A percentile compares a stretch with the other conserved stretches of the same genome.
These are phyloP conservation scores for Microcos paniculata DNA, from an alignment of 345 rosid species.

Conservation along the genomic window DNA sequence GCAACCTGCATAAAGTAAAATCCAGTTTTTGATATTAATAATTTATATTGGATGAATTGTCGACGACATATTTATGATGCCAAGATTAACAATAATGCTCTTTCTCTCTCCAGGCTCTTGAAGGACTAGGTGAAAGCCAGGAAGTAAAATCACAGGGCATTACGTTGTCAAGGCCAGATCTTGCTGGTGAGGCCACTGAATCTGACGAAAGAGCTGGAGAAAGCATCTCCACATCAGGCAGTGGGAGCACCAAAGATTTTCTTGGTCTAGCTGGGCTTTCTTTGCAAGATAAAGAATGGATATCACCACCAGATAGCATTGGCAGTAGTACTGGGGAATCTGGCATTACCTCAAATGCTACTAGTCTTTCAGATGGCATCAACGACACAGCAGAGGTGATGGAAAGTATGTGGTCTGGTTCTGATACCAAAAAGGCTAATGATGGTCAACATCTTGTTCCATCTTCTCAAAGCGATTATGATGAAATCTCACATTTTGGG, in stretches of 20 bases:
- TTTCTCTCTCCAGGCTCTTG: slow-evolving; percentile 57
- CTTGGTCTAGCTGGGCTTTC: slow-evolving; percentile 34
- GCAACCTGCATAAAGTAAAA: slow-evolving; percentile 79
- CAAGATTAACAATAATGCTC: not conserved
- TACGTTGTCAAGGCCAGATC: slow-evolving; percentile 50
- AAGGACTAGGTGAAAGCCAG: slow-evolving; percentile 71
- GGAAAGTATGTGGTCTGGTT: slow-evolving; percentile 27
- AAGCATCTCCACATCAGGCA: slow-evolving; percentile 38
- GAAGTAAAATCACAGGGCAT: slow-evolving; percentile 57
- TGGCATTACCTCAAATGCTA: slow-evolving; percentile 38
- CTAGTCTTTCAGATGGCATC: slow-evolving; percentile 37
- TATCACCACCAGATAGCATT: slow-evolving; percentile 82
- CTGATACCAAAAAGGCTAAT: slow-evolving; percentile 23
- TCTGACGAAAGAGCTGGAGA: slow-evolving; percentile 44
- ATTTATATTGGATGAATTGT: slow-evolving; percentile 11
- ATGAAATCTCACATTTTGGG: slow-evolving; percentile 25
- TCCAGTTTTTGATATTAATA: slow-evolving; percentile 14
- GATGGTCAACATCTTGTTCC: slow-evolving; percentile 23
- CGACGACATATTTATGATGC: not conserved
- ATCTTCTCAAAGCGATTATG: slow-evolving; percentile 40
- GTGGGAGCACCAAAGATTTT: slow-evolving; percentile 41
- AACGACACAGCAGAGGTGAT: slow-evolving; percentile 35
- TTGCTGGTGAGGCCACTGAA: slow-evolving; percentile 40
- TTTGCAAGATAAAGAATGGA: slow-evolving; percentile 64
- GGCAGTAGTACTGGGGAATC: slow-evolving; percentile 56